Evolutionary conservation across 2,329 filamentous ascomycete species (phyloP), one percentile per base, ranked within the genome.

Genomic region (Coniochaeta pulveracea): DNA sequence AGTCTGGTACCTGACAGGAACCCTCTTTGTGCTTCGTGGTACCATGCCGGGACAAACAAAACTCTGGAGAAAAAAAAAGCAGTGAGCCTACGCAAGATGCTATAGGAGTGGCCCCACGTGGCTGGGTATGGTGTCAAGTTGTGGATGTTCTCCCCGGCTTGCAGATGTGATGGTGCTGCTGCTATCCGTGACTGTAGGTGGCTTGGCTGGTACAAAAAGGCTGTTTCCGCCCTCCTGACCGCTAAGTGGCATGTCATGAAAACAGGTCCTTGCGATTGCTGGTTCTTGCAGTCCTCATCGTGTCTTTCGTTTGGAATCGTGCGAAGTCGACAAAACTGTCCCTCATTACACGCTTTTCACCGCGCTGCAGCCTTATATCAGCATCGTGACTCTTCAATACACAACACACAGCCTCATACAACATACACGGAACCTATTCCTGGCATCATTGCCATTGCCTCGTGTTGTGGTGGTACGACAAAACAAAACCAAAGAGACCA

Each of bases 231-330:
- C 18, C 28, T 17, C 10, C 21, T 31, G 28, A 31, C 28, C 28
- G 28, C 28, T 19, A 30, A 30, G 27, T 22, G 18, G 28, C 22
- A 19, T 31, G 10, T 22, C 28, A 14, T 11, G 19, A 14, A 6
- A 31, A 12, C 10, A 11, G 18, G n/a, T n/a, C n/a, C n/a, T n/a
- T n/a, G n/a, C n/a, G n/a, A n/a, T n/a, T n/a, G n/a, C n/a, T n/a
- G n/a, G n/a, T n/a, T 18, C 18, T 31, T 16, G 7, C 28, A 10
- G 24, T n/a, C 5, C 10, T 10, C 15, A 2, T 22, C 19, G 28
- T 31, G 28, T 31, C 28, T 10, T 31, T 9, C n/a, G n/a, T n/a
- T n/a, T n/a, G n/a, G n/a, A n/a, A 14, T 31, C 17, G 28, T 31
- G 11, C 11, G 11, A 22, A 15, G 28, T 31, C 11, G n/a, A n/a